Conservation (phyloP, 129 eudicot species). For the Logfia minima region DNA sequence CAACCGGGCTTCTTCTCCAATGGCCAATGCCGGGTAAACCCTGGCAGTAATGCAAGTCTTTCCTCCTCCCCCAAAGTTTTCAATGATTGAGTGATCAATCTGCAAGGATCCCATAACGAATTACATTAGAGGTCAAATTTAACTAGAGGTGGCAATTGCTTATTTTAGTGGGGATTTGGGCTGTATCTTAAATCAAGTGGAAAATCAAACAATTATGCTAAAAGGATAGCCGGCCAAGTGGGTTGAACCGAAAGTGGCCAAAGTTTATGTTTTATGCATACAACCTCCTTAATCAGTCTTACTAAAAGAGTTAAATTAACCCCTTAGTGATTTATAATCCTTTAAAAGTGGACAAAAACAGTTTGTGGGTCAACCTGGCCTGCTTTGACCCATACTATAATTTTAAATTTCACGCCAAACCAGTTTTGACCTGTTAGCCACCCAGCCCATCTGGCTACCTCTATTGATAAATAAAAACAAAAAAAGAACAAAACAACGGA, state of each 20-base stretch:
- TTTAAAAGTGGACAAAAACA: neutral
- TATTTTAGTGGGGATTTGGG: neutral
- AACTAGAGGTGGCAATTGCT: neutral
- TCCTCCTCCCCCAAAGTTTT: conserved; percentile 72
- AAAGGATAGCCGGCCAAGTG: neutral
- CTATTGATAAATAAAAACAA: neutral
- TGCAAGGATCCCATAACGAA: conserved; percentile 27
- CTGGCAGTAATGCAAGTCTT: conserved; percentile 65
- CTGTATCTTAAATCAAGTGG: neutral
- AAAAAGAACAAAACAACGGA: neutral
- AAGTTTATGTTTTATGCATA: neutral
- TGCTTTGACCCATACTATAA: too few relatives aligned
- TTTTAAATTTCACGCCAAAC: too few relatives aligned
- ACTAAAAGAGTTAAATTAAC: too few relatives aligned
- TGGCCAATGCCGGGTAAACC: conserved; percentile 69
- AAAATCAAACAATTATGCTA: neutral
- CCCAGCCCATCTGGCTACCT: neutral
- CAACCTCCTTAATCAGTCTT: neutral
- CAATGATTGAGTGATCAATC: conserved; percentile 73
- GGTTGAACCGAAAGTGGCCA: neutral
- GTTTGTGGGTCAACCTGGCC: too few relatives aligned
- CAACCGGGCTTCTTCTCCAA: conserved; percentile 39
- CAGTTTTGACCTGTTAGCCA: neutral
- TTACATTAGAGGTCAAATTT: neutral
- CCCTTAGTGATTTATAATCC: neutral